Evolutionary conservation across 768 basidiomycete genomes (phyloP).

Genomic region (Russula compacta): DNA sequence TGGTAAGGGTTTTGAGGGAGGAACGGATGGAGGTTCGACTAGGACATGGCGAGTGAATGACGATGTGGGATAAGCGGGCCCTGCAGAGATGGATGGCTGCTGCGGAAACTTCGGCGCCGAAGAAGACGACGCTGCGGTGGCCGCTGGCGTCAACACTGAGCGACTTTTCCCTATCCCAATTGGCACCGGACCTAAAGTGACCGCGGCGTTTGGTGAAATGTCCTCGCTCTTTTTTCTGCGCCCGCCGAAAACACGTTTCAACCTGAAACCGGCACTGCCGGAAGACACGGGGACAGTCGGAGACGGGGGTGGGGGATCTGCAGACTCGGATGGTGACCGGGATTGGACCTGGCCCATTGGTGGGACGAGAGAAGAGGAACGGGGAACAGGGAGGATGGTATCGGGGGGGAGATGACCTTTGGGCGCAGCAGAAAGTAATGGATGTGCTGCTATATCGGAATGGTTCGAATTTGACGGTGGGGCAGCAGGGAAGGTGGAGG

Average conservation of each 20-base stretch:
- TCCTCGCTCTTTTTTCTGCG: slow-evolving; percentile 53
- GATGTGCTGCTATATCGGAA: slow-evolving; percentile 34
- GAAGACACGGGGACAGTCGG: slow-evolving; percentile 17
- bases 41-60: not conserved
- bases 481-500: slow-evolving; percentile 33
- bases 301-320: slow-evolving; percentile 23
- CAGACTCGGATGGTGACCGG: slow-evolving; percentile 19
- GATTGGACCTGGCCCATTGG: slow-evolving; percentile 34
- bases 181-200: not conserved
- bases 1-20: slow-evolving; percentile 1
- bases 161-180: slow-evolving; percentile 7
- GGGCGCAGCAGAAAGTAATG: slow-evolving; percentile 23
- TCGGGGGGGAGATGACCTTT: slow-evolving; percentile 23
- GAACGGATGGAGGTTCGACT: not conserved
- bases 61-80: slow-evolving; percentile 2
- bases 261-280: slow-evolving; percentile 34
- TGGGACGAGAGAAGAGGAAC: slow-evolving; percentile 26
- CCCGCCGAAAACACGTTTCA: slow-evolving; percentile 50
- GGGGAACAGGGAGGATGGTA: slow-evolving; percentile 25
- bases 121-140: slow-evolving; percentile 23
- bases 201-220: slow-evolving; percentile 21
- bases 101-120: slow-evolving; percentile 8
- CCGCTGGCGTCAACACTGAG: slow-evolving; percentile 20
- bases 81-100: slow-evolving; percentile 8
- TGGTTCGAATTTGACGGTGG: slow-evolving; percentile 29